phyloP scores from a whole-genome alignment of 805 yeast genomes.

The Starmera quercuum region DNA sequence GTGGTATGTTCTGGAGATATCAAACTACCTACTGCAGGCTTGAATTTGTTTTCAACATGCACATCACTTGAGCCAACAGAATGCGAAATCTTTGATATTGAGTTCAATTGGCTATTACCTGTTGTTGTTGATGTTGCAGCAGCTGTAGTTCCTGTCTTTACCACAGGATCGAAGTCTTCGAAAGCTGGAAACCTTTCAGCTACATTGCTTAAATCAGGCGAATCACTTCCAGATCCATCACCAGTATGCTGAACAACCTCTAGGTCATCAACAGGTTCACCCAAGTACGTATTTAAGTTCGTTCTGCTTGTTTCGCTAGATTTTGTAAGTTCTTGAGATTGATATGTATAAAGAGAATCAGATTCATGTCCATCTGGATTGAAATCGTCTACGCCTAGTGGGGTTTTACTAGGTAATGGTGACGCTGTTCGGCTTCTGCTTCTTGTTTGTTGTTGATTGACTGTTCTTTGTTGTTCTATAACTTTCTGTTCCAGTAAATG shows the following conservation, averaged over 20 bases:
- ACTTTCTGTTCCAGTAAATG: slow-evolving; percentile 6
- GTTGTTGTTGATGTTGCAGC: neutral
- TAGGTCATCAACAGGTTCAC: neutral
- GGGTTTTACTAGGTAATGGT: neutral
- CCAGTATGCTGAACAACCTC: neutral
- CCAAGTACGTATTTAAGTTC: slow-evolving; percentile 2
- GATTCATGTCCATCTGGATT: slow-evolving; percentile 11
- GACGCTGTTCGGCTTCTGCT: slow-evolving; percentile 1
- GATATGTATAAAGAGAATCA: slow-evolving; percentile 12
- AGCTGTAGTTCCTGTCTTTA: neutral
- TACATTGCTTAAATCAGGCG: slow-evolving; percentile 32
- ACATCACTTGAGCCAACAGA: neutral
- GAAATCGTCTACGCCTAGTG: slow-evolving; percentile 3
- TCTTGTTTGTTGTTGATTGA: slow-evolving; percentile 8
- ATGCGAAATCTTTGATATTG: neutral
- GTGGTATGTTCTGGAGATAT: no score
- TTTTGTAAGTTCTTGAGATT: neutral
- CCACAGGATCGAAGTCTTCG: slow-evolving; percentile 22
- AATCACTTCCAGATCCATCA: neutral
- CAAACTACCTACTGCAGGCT: no score
- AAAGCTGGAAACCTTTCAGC: slow-evolving; percentile 47
- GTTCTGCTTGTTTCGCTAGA: neutral
- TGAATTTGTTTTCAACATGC: neutral
- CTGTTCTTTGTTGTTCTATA: slow-evolving; percentile 9
- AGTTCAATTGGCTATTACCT: neutral